Base-by-base conservation (phyloP, 2,329 filamentous ascomycete species). In the Berkeleyomyces rouxiae region DNA sequence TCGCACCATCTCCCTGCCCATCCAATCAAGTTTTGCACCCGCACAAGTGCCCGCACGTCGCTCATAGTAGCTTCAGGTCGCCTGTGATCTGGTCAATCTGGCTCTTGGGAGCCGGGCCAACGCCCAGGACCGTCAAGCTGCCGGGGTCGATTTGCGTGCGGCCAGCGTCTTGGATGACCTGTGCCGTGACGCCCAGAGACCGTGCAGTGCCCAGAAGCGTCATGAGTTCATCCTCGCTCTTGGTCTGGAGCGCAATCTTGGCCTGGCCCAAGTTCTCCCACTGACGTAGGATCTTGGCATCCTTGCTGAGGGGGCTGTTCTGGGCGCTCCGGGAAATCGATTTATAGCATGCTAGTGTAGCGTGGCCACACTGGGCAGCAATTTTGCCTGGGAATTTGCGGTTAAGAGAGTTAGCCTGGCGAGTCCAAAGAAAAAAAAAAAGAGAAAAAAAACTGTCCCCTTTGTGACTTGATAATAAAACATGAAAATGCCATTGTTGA, bases 291-390 rank as follows among this genome's bases (percentile, higher is more conserved):
- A 95, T 76, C 51, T 77, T 77, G 63, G 83, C 81, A 57, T 80
- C 77, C 11, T 81, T 73, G 33, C 78, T 78, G 44, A 76, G 73
- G 47, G 80, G 75, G 61, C 79, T 75, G 61, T 76, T 73, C 2
- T 77, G 73, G n/a, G 82, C 76, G 62, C 76, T 74, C 53, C 77
- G 74, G 63, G 83, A 75, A 67, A 95, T 83, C 64, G 84, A 77
- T 77, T 96, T 97, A 83, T 96, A 99, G 81, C 92, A 97, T 62
- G 92, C 91, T 63, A 99, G 84, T 2, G 92, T 96, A n/a, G 93
- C 93, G 74, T 97, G 93, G 59, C 86, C 88, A 75, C 88, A 92
- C 75, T 97, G 93, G 6, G 93, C 93, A 63, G 90, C 93, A 70
- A 97, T 96, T 79, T 99, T 99, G 70, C 92, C 92, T 96, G 67